Percentiles rank a stretch among this genome's conserved stretches.
phyloP scores from a whole-genome alignment of 2,329 filamentous ascomycete species.

The Colletotrichum lindemuthianum region DNA sequence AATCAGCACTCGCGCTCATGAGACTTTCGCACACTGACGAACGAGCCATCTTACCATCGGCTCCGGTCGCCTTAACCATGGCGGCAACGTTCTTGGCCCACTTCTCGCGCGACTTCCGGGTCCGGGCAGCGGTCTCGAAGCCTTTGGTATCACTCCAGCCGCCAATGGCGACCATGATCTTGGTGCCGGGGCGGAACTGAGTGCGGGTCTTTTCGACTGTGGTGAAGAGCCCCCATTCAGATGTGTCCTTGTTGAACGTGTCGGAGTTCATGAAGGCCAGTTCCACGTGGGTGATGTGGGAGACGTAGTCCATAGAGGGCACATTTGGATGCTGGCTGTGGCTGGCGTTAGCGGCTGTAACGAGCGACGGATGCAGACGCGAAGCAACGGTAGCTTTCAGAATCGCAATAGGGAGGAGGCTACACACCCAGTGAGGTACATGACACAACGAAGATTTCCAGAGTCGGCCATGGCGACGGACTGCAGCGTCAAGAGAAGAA shows the following conservation, averaged over 20 bases:
- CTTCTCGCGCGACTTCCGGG: conserved; percentile 54
- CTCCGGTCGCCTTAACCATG: conserved; percentile 70
- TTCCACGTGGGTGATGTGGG: conserved; percentile 64
- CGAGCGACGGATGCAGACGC: neutral
- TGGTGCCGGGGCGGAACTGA: conserved; percentile 62
- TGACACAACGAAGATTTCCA: conserved; percentile 47
- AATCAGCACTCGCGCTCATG: neutral
- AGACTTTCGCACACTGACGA: too few relatives aligned
- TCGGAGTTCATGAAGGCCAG: conserved; percentile 67
- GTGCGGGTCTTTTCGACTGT: conserved; percentile 57
- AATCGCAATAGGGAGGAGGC: neutral
- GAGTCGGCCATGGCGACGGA: conserved; percentile 20
- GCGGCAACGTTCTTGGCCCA: conserved; percentile 73
- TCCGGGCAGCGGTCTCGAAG: conserved; percentile 65
- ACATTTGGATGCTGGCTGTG: conserved; percentile 58
- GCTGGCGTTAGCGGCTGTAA: conserved; percentile 8
- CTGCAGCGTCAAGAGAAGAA: conserved; percentile 16
- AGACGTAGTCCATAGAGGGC: conserved; percentile 49
- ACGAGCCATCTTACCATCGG: conserved; percentile 65
- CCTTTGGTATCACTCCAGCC: conserved; percentile 78
- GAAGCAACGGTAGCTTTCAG: neutral
- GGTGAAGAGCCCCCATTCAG: conserved; percentile 63
- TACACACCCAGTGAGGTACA: conserved; percentile 62
- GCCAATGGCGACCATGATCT: conserved; percentile 76
- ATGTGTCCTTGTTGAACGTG: conserved; percentile 57